phyloP scores from a whole-genome alignment of 257 asterid species.

The Capsicum baccatum region DNA sequence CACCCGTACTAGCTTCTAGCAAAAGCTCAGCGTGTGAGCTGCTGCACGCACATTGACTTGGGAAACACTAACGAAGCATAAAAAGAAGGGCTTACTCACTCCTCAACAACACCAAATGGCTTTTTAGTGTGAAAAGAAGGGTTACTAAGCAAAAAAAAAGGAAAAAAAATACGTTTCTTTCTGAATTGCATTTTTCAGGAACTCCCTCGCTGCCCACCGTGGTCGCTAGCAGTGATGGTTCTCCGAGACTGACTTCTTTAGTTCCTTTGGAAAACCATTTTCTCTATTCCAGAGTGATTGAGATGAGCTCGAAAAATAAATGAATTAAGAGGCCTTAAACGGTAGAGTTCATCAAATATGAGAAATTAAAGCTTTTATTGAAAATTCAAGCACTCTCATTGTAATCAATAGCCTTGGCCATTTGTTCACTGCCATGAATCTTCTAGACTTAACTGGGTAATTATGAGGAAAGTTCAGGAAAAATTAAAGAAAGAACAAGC shows the following conservation, averaged over 20 bases:
- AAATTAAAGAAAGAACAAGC: neutral
- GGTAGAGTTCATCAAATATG: neutral
- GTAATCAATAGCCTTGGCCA: conserved; percentile 9
- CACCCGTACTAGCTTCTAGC: neutral
- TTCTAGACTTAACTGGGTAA: neutral
- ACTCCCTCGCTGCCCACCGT: neutral
- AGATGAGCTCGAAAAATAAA: neutral
- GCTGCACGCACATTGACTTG: neutral
- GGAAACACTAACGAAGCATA: neutral
- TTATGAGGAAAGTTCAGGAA: neutral
- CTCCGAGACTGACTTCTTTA: neutral
- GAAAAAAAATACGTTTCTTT: neutral
- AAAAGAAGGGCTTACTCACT: neutral
- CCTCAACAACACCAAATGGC: neutral
- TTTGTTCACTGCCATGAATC: neutral
- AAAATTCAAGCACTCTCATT: conserved; percentile 1
- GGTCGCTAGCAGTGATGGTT: conserved; percentile 8
- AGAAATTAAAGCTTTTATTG: neutral
- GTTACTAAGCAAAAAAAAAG: neutral
- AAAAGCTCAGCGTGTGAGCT: neutral
- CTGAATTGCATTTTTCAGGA: neutral
- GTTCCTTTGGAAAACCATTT: neutral
- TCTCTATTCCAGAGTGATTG: conserved; percentile 2
- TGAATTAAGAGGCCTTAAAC: no score
- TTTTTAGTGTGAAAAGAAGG: neutral